These are phyloP conservation scores for Coniochaeta pulveracea DNA, from an alignment of 2,329 filamentous ascomycete species.

Conservation along the genomic window DNA sequence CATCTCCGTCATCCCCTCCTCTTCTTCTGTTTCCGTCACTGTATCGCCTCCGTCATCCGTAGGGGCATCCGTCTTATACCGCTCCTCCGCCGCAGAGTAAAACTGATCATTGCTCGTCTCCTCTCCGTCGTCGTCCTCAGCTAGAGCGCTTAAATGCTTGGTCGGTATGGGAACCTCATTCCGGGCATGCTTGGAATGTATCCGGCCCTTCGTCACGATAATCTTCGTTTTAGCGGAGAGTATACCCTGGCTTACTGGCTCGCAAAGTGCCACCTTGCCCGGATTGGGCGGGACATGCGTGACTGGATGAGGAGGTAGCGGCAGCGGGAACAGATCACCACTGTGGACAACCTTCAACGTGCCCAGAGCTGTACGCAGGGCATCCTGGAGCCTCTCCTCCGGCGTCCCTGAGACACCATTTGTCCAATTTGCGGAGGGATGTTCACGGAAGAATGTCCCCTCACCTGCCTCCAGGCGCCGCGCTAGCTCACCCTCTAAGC, in stretches of 20 bases:
- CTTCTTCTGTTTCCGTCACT: constrained; percentile 48
- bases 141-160: constrained; percentile 45
- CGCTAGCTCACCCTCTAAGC: constrained; percentile 69
- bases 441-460: constrained; percentile 64
- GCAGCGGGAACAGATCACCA: constrained; percentile 68
- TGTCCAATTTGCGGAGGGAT: constrained; percentile 30
- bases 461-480: constrained; percentile 74
- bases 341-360: constrained; percentile 68
- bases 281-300: constrained; percentile 77
- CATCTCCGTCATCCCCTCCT: constrained; percentile 50
- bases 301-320: constrained; percentile 72
- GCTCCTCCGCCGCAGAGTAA: constrained; percentile 82
- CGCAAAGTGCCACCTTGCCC: constrained; percentile 83
- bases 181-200: constrained; percentile 41
- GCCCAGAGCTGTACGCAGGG: constrained; percentile 64
- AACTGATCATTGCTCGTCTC: constrained; percentile 86
- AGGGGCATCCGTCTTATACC: constrained; percentile 44
- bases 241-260: constrained; percentile 83
- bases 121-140: constrained; percentile 57
- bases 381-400: constrained; percentile 48
- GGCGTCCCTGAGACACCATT: constrained; percentile 20
- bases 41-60: constrained; percentile 40
- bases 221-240: constrained; percentile 71
- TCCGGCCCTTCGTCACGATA: constrained; percentile 58
- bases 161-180: constrained; percentile 32